phyloP scores from a whole-genome alignment of 1,139 yeast species.

The Arxiozyma telluris region DNA sequence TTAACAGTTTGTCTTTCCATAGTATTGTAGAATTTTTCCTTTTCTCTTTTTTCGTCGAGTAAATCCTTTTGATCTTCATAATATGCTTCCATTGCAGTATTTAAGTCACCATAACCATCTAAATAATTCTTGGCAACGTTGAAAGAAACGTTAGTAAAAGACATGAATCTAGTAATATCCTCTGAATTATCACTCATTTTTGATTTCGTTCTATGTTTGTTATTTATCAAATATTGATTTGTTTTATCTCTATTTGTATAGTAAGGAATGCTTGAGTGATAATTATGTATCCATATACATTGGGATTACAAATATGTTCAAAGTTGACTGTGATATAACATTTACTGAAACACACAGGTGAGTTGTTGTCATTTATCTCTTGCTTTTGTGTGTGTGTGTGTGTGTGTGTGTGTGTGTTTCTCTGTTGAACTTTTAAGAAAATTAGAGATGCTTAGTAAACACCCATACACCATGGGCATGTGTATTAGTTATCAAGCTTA shows the following conservation, averaged over 20 bases:
- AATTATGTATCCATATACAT: neutral
- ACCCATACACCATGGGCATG: neutral
- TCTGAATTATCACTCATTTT: conserved; percentile 8
- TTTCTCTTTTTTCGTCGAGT: conserved; percentile 7
- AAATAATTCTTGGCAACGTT: conserved; percentile 39
- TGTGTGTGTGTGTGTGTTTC: too few species aligned
- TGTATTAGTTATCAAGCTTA: neutral
- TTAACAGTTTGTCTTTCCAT: neutral
- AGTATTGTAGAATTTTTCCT: neutral
- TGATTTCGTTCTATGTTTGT: neutral
- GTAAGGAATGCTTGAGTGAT: too few species aligned
- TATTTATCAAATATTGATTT: too few species aligned
- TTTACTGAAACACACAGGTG: too few species aligned
- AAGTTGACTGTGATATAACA: neutral
- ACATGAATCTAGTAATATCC: conserved; percentile 36
- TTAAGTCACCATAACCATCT: conserved; percentile 30
- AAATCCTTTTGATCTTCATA: conserved; percentile 14
- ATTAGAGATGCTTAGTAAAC: neutral
- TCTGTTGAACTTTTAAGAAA: neutral
- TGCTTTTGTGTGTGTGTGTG: neutral
- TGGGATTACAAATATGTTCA: too few species aligned
- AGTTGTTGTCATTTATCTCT: neutral
- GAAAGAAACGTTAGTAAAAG: conserved; percentile 39
- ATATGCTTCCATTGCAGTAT: conserved; percentile 30
- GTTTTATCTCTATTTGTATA: too few species aligned